These are phyloP conservation scores for Nothopassalora personata DNA, from an alignment of 2,329 filamentous ascomycete genomes.

Conservation along the genomic window DNA sequence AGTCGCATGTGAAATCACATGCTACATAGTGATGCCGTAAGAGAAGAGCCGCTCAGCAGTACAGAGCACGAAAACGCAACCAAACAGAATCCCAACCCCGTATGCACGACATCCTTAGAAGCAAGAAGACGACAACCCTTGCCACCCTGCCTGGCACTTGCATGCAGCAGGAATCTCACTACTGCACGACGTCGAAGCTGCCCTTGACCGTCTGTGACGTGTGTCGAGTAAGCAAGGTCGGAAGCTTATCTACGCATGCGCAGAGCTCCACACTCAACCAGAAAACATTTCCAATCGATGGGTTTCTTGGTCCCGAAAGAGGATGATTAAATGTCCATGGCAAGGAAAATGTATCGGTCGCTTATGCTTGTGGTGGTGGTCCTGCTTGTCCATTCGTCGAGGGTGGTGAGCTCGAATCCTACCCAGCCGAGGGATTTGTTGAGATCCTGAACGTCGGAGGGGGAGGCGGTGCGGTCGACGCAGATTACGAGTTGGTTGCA, in stretches of 20 bases:
- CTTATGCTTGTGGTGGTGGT: conserved; percentile 56
- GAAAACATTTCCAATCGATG: not conserved
- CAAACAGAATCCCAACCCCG: not conserved
- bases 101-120: not conserved
- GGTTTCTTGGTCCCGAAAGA: not conserved
- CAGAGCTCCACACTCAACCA: not conserved
- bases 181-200: not conserved
- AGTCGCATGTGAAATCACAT: not conserved
- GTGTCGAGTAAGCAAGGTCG: conserved; percentile 4
- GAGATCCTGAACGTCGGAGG: conserved; percentile 58
- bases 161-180: not conserved
- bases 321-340: conserved; percentile 69
- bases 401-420: conserved; percentile 75
- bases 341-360: conserved; percentile 76
- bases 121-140: not conserved
- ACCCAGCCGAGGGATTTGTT: conserved; percentile 88
- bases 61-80: not conserved
- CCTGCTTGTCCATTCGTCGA: conserved; percentile 63
- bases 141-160: not conserved
- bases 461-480: conserved; percentile 67
- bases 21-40: not conserved
- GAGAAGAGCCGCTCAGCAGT: not conserved
- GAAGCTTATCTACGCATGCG: conserved; percentile 1
- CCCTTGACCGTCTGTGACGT: not conserved
- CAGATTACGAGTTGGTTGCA: conserved; percentile 76